Conservation (phyloP, 306 rosid species). For the Corylus americana region DNA sequence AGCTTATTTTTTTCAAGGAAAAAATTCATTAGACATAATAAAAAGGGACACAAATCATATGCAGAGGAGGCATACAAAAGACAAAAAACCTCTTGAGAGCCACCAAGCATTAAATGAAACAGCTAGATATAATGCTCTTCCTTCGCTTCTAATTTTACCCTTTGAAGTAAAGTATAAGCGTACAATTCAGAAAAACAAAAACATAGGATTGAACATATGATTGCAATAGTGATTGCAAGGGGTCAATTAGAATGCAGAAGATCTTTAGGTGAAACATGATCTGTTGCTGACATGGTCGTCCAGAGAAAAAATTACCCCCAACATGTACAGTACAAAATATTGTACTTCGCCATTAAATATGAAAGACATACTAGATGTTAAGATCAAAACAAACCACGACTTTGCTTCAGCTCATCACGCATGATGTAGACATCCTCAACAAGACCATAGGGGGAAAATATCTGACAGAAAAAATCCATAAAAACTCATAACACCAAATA, state of each 20-base stretch:
- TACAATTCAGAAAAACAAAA: neutral
- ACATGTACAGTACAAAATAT: neutral
- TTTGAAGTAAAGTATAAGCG: neutral
- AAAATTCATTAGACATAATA: neutral
- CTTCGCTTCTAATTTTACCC: neutral
- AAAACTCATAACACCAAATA: conserved; percentile 25
- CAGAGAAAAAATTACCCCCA: neutral
- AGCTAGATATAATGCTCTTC: neutral
- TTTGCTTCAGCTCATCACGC: conserved; percentile 45
- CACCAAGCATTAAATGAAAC: conserved; percentile 7
- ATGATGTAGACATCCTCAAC: conserved; percentile 67
- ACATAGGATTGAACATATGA: neutral
- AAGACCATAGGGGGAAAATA: conserved; percentile 77
- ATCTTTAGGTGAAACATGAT: conserved; percentile 4
- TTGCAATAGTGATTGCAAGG: neutral
- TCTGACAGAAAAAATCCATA: conserved; percentile 50
- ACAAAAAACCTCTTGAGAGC: neutral
- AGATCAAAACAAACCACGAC: conserved; percentile 63
- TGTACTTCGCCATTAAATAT: neutral
- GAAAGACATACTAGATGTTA: conserved; percentile 20
- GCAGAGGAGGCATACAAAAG: neutral
- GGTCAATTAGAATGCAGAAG: neutral
- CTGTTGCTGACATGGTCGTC: neutral
- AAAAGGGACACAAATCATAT: neutral
- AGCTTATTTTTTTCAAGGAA: neutral